Conservation (phyloP, 176 grass and related monocot species). For the Saccharum spontaneum region DNA sequence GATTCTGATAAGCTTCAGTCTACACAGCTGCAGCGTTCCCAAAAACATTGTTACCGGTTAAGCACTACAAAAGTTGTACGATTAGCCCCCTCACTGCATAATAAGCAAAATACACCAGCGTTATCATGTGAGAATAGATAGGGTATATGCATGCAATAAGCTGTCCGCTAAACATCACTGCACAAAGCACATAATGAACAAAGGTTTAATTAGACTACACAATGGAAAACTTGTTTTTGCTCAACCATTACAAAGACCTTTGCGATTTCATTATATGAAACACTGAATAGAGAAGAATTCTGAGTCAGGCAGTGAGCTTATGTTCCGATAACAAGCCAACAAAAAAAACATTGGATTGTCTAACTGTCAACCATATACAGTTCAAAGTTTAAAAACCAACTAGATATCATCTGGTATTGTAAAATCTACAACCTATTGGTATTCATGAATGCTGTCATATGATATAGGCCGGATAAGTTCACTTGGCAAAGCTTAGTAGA, state of each 20-base stretch:
- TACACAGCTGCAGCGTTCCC: neutral
- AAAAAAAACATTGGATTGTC: neutral
- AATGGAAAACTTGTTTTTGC: neutral
- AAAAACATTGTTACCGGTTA: neutral
- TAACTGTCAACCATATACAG: neutral
- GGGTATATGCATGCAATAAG: neutral
- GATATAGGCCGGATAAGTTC: neutral
- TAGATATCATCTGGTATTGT: neutral
- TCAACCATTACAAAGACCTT: neutral
- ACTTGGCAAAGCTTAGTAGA: neutral
- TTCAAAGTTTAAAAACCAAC: neutral
- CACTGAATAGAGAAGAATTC: neutral
- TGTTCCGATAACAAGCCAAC: neutral
- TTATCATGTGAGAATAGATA: neutral
- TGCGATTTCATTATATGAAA: neutral
- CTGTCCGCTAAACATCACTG: neutral
- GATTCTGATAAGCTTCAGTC: conserved; percentile 6
- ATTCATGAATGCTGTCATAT: neutral
- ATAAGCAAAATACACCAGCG: neutral
- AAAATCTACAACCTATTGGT: neutral
- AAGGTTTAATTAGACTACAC: neutral
- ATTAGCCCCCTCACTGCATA: conserved; percentile 21
- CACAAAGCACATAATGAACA: neutral
- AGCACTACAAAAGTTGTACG: neutral
- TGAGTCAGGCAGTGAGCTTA: neutral